phyloP scores from a whole-genome alignment of 495 filamentous ascomycete species.

The Trichoderma parareesei region DNA sequence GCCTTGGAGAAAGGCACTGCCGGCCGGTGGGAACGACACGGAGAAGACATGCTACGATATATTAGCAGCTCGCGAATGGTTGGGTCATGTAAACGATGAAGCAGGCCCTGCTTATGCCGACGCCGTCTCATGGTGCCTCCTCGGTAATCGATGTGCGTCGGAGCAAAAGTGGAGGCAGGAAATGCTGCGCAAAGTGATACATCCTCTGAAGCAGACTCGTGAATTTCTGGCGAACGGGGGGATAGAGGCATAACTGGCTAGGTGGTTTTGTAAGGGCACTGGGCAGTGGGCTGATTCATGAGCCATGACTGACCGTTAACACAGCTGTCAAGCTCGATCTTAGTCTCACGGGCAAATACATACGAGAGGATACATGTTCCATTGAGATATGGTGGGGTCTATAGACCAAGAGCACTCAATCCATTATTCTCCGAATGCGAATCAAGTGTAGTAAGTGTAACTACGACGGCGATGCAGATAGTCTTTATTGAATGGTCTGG shows the following conservation, averaged over 20 bases:
- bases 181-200: conserved; percentile 16
- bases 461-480: no score
- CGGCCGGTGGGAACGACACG: conserved; percentile 11
- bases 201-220: conserved; percentile 13
- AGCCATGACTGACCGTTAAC: no score
- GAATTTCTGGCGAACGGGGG: conserved; percentile 4
- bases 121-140: conserved; percentile 31
- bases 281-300: no score
- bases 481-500: no score
- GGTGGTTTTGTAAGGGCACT: not conserved
- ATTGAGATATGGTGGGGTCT: no score
- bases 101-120: conserved; percentile 26
- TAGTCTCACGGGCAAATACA: no score
- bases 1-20: conserved; percentile 15
- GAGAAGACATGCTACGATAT: conserved; percentile 18
- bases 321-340: no score
- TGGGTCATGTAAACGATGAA: conserved; percentile 23
- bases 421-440: no score
- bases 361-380: no score
- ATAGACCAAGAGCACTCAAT: no score
- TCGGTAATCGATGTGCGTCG: conserved; percentile 11
- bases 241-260: not conserved
- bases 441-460: no score
- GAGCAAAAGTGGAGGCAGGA: conserved; percentile 13
- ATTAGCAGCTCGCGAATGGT: conserved; percentile 23